Base-by-base conservation (phyloP, 78 protist species). In the Pigoraptor vietnamica region DNA sequence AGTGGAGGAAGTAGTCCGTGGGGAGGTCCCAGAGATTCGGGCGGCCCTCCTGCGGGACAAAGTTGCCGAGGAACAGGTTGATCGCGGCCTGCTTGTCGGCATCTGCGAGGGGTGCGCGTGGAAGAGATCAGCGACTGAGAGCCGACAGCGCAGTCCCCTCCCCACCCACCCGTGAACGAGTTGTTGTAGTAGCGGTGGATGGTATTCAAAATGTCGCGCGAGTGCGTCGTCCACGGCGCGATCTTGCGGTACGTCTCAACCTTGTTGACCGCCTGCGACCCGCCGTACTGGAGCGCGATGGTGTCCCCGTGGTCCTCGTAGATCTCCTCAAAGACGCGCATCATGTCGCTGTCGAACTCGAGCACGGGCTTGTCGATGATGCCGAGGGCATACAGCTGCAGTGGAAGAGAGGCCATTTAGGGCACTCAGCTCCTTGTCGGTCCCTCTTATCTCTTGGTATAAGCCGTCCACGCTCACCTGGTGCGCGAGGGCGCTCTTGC, bases 271-370 rank as follows among this genome's bases (percentile, higher is more conserved):
- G 93, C 91, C 87, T 91, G 94, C 0, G 96, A 97, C 0, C 97
- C 97, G 23, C 95, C 98, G 91, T 97, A 96, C 93, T 97, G 99
- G 39, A 95, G 89, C 10, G 99, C 99, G 14, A 99, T 94, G 38
- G 90, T 90, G 89, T 99, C 97, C 24, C 99, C 99, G 88, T 96
- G 93, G 25, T 89, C 90, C 84, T 93, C 96, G 89, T 98, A 98
- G 95, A 97, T 90, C 67, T 89, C 93, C 79, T 93, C 81, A 29
- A 98, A 36, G 2, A 92, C 89, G 36, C 90, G 91, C 38, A 92
- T 83, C 0, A 93, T 23, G 37, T 92, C 95, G 2, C 91, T 38
- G 35, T 93, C 94, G 21, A 96, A 92, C 86, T 89, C 95, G 19
- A 90, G 24, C 35, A 37, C 19, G 1, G 95, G 92, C 36, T 35